A percentile compares a stretch with the other conserved stretches of the same genome.
Conservation (phyloP, 129 eudicot genomes). For the Silybum marianum region DNA sequence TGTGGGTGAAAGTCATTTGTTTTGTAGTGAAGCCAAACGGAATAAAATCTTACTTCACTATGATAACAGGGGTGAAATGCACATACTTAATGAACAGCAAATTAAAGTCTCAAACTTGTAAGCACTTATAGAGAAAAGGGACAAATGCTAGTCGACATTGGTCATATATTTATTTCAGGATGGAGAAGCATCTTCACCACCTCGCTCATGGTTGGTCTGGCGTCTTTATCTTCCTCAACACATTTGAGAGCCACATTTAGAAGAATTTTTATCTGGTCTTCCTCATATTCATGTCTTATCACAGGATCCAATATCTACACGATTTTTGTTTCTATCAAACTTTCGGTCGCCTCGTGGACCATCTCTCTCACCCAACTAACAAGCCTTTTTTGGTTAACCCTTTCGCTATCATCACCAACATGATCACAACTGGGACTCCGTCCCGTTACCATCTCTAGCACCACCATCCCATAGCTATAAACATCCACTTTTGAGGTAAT, state of each 20-base stretch:
- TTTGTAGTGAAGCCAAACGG: no score
- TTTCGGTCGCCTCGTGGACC: conserved; percentile 7
- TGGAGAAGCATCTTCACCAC: conserved; percentile 40
- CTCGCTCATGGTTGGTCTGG: conserved; percentile 47
- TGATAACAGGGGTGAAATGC: no score
- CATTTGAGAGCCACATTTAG: conserved; percentile 38
- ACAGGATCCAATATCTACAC: conserved; percentile 24
- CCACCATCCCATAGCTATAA: conserved; percentile 43
- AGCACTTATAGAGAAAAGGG: no score
- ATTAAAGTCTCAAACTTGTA: no score
- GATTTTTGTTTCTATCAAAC: conserved; percentile 1
- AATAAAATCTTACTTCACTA: no score
- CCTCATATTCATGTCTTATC: conserved; percentile 3
- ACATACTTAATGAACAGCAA: no score
- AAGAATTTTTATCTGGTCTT: conserved; percentile 13
- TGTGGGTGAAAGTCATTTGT: no score
- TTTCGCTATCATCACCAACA: not conserved
- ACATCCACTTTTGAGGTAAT: conserved; percentile 12
- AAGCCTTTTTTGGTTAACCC: not conserved
- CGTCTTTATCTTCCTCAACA: conserved; percentile 44
- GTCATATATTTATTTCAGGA: not conserved
- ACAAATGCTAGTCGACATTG: no score
- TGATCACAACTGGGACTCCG: conserved; percentile 19
- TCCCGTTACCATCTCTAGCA: conserved; percentile 52
- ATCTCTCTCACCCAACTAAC: conserved; percentile 33